These are phyloP conservation scores for Leptomonas seymouri DNA, from an alignment of 208 protist genomes.

Conservation along the genomic window DNA sequence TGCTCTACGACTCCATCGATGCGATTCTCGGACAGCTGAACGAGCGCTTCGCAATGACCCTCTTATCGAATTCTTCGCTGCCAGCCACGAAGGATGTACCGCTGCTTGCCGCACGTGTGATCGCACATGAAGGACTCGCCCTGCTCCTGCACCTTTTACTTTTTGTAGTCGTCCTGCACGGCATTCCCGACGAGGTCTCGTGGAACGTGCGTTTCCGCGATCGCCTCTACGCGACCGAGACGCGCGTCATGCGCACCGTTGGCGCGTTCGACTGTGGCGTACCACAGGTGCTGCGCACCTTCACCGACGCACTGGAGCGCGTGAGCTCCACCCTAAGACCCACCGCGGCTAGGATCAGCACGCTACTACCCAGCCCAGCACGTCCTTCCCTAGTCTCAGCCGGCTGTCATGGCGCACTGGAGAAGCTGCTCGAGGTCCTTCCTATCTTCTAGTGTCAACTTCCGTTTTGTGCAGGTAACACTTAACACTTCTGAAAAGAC, in stretches of 20 bases:
- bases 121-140: constrained; percentile 23
- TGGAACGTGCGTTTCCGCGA: constrained; percentile 32
- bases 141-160: constrained; percentile 23
- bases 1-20: constrained; percentile 16
- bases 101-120: constrained; percentile 21
- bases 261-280: constrained; percentile 27
- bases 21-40: constrained; percentile 13
- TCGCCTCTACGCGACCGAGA: constrained; percentile 25
- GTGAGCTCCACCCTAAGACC: constrained; percentile 18
- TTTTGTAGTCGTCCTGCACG: constrained; percentile 21
- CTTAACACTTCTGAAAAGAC: background rate
- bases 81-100: background rate
- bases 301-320: constrained; percentile 23
- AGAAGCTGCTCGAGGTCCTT: constrained; percentile 28
- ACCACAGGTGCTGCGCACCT: constrained; percentile 4
- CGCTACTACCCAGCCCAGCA: constrained; percentile 19
- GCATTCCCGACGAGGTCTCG: constrained; percentile 26
- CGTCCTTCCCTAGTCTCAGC: constrained; percentile 19
- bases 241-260: constrained; percentile 23
- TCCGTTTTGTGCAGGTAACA: background rate
- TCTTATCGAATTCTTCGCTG: constrained; percentile 2
- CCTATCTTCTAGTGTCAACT: constrained; percentile 29
- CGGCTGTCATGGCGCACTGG: constrained; percentile 29
- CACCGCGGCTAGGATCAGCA: constrained; percentile 26
- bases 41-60: constrained; percentile 10